Evolutionary conservation across 805 yeast genomes (phyloP).

Genomic region (Saccharomycopsis lassenensis): DNA sequence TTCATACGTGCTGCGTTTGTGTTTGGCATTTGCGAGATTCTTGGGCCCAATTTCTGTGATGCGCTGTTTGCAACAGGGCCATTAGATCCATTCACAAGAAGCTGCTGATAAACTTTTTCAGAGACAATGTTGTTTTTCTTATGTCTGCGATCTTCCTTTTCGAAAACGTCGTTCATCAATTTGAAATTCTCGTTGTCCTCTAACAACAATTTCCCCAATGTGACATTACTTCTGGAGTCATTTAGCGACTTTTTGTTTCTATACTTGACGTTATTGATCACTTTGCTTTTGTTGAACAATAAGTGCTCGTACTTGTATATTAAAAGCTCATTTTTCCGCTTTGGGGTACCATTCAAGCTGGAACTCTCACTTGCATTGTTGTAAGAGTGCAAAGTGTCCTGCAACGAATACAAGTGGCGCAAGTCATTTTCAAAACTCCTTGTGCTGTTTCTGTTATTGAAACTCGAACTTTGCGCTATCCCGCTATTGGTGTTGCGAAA

Average conservation of each 20-base stretch:
- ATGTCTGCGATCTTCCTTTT: too few relatives aligned
- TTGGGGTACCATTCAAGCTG: background rate
- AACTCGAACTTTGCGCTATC: conserved; percentile 1
- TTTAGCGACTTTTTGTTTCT: conserved; percentile 1
- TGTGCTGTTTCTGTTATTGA: conserved; percentile 8
- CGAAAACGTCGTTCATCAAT: conserved; percentile 11
- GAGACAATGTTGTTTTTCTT: too few relatives aligned
- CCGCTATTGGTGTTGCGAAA: background rate
- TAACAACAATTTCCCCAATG: conserved; percentile 9
- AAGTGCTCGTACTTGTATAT: conserved; percentile 14
- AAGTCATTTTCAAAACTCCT: conserved; percentile 14
- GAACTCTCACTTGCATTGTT: background rate
- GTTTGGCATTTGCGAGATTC: too few relatives aligned
- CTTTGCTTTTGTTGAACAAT: conserved; percentile 5
- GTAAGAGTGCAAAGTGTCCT: conserved; percentile 1
- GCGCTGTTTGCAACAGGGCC: too few relatives aligned
- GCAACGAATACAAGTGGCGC: conserved; percentile 14
- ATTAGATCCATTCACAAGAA: too few relatives aligned
- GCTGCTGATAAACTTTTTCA: too few relatives aligned
- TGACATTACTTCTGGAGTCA: background rate
- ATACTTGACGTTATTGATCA: conserved; percentile 2
- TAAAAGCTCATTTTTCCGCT: conserved; percentile 12
- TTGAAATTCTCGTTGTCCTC: conserved; percentile 14
- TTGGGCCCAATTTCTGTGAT: too few relatives aligned
- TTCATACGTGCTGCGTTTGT: too few relatives aligned